Evolutionary conservation across 2,329 filamentous ascomycete species (phyloP), one percentile per base, ranked within the genome.

Genomic region (Scytalidium sp.): DNA sequence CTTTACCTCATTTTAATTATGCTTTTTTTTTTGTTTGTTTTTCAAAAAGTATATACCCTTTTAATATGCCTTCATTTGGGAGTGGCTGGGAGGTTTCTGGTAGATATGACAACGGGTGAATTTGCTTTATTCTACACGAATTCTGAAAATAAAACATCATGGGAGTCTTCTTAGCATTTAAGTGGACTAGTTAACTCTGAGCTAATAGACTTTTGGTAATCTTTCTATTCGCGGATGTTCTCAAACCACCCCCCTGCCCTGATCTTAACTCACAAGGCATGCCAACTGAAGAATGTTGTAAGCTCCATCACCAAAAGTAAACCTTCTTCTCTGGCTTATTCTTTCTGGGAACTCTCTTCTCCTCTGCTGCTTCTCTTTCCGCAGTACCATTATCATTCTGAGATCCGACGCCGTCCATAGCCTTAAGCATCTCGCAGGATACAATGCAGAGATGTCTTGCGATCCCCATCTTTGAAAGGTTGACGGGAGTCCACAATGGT

Each of bases 321-420:
- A 36, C 32, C 15, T 43, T 22, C 20, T 22, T 22, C n/a, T 43
- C 23, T 13, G 5, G 6, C 10, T 22, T 43, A 17, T 10, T 36
- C 32, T 36, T 36, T n/a, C 17, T 36, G 5, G 32, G 7, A 13
- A 27, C 25, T 13, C 6, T 19, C 20, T 11, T 45, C n/a, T 27
- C 27, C 29, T 46, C n/a, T 8, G 20, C 27, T n/a, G 32, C 32
- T 36, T 36, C 32, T 36, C 32, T 36, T 8, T 10, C 41, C 19
- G 43, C 41, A 36, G n/a, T 25, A 17, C 47, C 46, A 46, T 57
- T 57, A 20, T 59, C 42, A 36, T 61, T 63, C n/a, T 55, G 52
- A 11, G 41, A 54, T 3, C 60, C 60, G 20, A 62, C 51, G 15
- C 57, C 59, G 43, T 62, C 60, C 48, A 61, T 58, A 15, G 51